Evolutionary conservation across 495 filamentous ascomycete species (phyloP), one percentile per base, ranked within the genome.

Genomic region (Penicillium egyptiacum): DNA sequence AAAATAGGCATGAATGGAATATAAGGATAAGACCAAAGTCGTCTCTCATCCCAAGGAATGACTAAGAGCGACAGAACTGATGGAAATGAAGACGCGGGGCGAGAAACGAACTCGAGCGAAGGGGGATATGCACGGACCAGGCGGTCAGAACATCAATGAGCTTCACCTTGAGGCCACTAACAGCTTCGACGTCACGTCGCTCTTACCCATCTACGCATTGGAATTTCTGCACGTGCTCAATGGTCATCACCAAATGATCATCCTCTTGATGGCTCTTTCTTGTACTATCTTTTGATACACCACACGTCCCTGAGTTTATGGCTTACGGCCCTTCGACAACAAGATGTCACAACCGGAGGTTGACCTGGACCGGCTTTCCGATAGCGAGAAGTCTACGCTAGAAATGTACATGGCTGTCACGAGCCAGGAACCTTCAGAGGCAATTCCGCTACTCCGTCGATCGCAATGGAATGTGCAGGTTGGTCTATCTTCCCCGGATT

Each of bases 391-490:
- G 67, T 79, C 84, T 25, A 88, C 88, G 47, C 81, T 98, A 33
- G 86, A 93, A 54, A 93, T 93, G 63, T 97, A 90, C 69, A 92
- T 85, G 26, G 79, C 89, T 40, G 88, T 98, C 25, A 98, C 94
- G 7, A 84, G 90, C 58, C 91, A 96, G 70, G 86, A 91, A 35
- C 70, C 82, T 47, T 77, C 81, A 39, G 86, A 90, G 58, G 95
- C 94, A 7, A 81, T 98, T 45, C 86, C 89, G 11, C 63, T 98
- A 23, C 77, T 98, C 22, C 83, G 86, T 53, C 79, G 91, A 51
- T 95, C 90, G 33, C 86, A 97, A 75, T 98, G 95, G 95, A 98
- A 98, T 70, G 89, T 96, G 12, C 85, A 96, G 81, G 91, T 94
- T 61, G 5, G 79, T 67, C 41, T 41, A 51, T 50, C 53, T 25